Conservation (phyloP, 2,329 filamentous ascomycete species). For the Phialemonium atrogriseum region DNA sequence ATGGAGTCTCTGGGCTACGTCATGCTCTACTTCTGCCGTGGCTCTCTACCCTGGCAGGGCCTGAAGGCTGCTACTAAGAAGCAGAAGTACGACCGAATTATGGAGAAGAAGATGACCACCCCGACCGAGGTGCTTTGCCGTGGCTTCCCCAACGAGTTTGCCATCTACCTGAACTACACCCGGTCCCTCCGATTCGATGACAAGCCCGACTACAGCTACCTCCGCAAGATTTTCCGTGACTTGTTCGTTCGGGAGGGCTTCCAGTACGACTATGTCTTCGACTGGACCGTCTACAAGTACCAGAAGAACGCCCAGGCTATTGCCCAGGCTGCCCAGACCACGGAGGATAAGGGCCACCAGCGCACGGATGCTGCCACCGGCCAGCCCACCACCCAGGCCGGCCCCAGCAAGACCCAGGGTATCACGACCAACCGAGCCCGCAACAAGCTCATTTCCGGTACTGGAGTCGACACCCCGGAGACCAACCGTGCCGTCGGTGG, state of each 20-base stretch:
- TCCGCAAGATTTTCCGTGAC: slow-evolving; percentile 99
- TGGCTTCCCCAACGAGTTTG: slow-evolving; percentile 98
- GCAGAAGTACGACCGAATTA: slow-evolving; percentile 99
- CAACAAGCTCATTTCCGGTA: slow-evolving; percentile 70
- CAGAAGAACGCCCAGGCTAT: slow-evolving; percentile 98
- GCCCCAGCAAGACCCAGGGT: slow-evolving; percentile 56
- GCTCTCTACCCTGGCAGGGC: slow-evolving; percentile 97
- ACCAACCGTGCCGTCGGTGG: slow-evolving; percentile 68
- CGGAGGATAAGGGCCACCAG: slow-evolving; percentile 72
- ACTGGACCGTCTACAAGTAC: slow-evolving; percentile 99
- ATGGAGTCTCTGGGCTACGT: slow-evolving; percentile 99
- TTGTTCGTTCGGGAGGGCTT: slow-evolving; percentile 98
- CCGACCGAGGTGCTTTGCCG: slow-evolving; percentile 97
- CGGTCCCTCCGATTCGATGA: slow-evolving; percentile 97
- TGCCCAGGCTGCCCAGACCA: slow-evolving; percentile 66
- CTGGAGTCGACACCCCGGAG: slow-evolving; percentile 57
- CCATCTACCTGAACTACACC: slow-evolving; percentile 99
- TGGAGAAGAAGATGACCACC: slow-evolving; percentile 99
- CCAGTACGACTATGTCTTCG: slow-evolving; percentile 99
- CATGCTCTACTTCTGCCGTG: slow-evolving; percentile 99
- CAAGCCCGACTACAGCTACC: slow-evolving; percentile 99
- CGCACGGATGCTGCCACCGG: slow-evolving; percentile 59
- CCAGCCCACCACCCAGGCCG: slow-evolving; percentile 46
- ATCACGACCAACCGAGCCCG: slow-evolving; percentile 71
- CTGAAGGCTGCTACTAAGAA: slow-evolving; percentile 98